Evolutionary conservation across 2,329 filamentous ascomycete species (phyloP), one percentile per base, ranked within the genome.

Genomic region (Ophiostoma perfectum): DNA sequence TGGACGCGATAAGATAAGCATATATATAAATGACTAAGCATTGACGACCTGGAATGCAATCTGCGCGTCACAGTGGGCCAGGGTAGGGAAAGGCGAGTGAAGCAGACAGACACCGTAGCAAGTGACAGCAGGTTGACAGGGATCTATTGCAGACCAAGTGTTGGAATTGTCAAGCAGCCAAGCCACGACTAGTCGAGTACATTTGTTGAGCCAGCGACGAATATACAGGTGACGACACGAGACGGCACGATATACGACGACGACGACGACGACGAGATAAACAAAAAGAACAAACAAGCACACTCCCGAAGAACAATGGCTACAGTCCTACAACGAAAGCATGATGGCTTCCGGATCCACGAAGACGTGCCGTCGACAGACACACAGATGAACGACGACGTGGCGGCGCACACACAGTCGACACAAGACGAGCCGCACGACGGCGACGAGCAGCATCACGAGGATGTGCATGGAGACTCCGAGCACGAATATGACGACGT

Each of bases 321-420:
- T 1, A 52, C 72, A 3, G 67, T 70, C 14, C 62, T 72, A 52
- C 73, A 74, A 64, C 77, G 74, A 69, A 73, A 72, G n/a, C 74
- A 73, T 36, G 77, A 76, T 41, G 77, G 81, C 36, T 83, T 84
- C 70, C 77, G 78, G 38, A 83, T 84, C 68, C 81, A 84, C 73
- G 80, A 84, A 70, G 83, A 84, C 77, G 77, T 75, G 8, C 75
- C 76, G 1, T 78, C 82, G 6, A 81, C 82, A 71, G 82, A 84
- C 65, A 82, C 82, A 1, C 79, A 82, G 71, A 78, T 84, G 78
- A 81, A 82, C 76, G 76, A 77, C 7, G 81, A 82, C 27, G 27
- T 27, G n/a, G 77, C 78, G 65, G 71, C 38, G 77, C 42, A 79
- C 41, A 72, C 69, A 71, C 27, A 27, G 27, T 27, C 52, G 36